phyloP scores from a whole-genome alignment of 1,284 basidiomycete genomes.

The Sanghuangporus sanghuang region DNA sequence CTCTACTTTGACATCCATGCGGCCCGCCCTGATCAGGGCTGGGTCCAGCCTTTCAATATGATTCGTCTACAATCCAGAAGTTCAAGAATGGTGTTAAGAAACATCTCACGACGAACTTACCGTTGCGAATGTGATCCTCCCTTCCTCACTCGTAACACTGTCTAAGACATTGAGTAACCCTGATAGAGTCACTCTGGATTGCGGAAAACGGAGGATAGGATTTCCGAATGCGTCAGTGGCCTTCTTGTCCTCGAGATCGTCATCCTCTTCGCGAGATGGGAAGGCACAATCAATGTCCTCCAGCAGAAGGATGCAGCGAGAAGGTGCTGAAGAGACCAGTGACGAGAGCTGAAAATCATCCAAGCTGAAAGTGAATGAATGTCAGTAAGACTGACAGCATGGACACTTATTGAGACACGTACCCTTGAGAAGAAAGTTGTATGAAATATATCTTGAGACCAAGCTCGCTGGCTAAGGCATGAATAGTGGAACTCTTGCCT shows the following conservation, averaged over 20 bases:
- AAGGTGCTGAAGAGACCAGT: slow-evolving; percentile 41
- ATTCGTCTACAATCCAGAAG: slow-evolving; percentile 37
- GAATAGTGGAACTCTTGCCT: slow-evolving; percentile 51
- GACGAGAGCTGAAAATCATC: slow-evolving; percentile 42
- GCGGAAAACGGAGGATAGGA: slow-evolving; percentile 9
- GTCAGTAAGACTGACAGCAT: neutral
- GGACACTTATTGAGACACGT: slow-evolving; percentile 19
- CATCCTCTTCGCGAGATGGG: slow-evolving; percentile 37
- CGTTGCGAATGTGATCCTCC: slow-evolving; percentile 51
- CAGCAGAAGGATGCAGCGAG: slow-evolving; percentile 44
- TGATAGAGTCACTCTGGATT: slow-evolving; percentile 34
- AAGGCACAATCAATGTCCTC: slow-evolving; percentile 57
- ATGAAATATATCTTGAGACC: slow-evolving; percentile 55
- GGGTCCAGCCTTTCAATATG: slow-evolving; percentile 48
- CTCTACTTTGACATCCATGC: slow-evolving; percentile 46
- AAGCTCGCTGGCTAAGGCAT: slow-evolving; percentile 55
- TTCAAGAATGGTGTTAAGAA: neutral
- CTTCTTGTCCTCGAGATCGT: slow-evolving; percentile 19
- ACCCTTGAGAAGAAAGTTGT: slow-evolving; percentile 46
- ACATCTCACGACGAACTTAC: slow-evolving; percentile 24
- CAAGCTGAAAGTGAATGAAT: slow-evolving; percentile 29
- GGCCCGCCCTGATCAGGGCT: slow-evolving; percentile 45
- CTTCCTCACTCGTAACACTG: slow-evolving; percentile 50
- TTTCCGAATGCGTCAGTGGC: slow-evolving; percentile 3
- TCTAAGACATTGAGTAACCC: slow-evolving; percentile 51